Evolutionary conservation across 345 rosid species (phyloP).

Genomic region (Hypericum androsaemum): DNA sequence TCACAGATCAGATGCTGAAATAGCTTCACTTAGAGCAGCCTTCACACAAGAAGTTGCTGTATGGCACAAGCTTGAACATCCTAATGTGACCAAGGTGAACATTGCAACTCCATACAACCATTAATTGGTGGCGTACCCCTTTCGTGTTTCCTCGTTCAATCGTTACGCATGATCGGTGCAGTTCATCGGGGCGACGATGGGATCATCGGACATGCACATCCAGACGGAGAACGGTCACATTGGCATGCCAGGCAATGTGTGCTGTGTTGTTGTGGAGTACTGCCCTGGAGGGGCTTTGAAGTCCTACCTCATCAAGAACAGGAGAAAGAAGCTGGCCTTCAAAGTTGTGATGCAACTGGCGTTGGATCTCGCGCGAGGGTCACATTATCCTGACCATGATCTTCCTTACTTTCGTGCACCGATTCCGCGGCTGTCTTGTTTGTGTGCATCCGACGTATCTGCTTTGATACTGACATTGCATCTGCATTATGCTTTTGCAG

Average conservation of each 20-base stretch:
- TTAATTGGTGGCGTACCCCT: neutral
- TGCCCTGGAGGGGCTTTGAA: conserved; percentile 29
- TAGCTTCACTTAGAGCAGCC: conserved; percentile 22
- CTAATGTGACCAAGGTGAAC: conserved; percentile 27
- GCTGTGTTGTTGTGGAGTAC: conserved; percentile 28
- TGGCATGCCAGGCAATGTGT: conserved; percentile 17
- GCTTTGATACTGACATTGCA: conserved; percentile 1
- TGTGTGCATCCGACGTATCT: too few species aligned
- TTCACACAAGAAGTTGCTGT: conserved; percentile 27
- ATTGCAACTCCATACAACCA: too few species aligned
- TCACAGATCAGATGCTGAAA: conserved; percentile 21
- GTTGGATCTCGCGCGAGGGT: conserved; percentile 31
- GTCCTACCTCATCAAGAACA: conserved; percentile 28
- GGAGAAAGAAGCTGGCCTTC: conserved; percentile 23
- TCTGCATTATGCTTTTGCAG: conserved; percentile 12
- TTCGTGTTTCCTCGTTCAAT: neutral
- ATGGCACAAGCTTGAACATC: conserved; percentile 32
- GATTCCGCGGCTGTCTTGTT: too few species aligned
- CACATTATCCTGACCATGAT: neutral
- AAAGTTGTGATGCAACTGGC: conserved; percentile 24
- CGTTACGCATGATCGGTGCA: conserved; percentile 7
- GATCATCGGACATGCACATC: conserved; percentile 11
- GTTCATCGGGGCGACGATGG: conserved; percentile 29
- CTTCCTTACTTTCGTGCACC: neutral
- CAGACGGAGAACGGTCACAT: conserved; percentile 24